These are phyloP conservation scores for Hirschioporus abietinus DNA, from an alignment of 768 basidiomycete genomes.

Conservation along the genomic window DNA sequence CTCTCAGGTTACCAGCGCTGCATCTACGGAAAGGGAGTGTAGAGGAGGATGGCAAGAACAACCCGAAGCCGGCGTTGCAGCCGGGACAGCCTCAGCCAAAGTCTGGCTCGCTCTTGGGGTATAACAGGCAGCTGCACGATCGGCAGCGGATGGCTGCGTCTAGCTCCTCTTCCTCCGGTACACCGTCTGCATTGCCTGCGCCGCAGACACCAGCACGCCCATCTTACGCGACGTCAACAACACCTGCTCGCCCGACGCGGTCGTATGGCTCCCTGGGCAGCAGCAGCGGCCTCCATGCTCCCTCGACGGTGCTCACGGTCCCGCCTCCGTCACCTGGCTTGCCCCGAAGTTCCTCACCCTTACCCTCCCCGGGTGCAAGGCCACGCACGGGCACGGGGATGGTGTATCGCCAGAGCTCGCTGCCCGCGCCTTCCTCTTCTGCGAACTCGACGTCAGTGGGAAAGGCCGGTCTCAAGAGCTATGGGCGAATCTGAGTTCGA, in stretches of 20 bases:
- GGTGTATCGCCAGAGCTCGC: constrained; percentile 43
- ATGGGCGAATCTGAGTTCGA: not conserved
- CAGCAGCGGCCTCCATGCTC: not conserved
- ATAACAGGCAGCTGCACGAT: constrained; percentile 31
- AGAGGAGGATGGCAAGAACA: too few relatives aligned
- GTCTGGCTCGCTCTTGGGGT: constrained; percentile 22
- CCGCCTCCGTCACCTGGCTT: not conserved
- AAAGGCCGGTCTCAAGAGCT: not conserved
- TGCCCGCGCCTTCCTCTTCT: constrained; percentile 1
- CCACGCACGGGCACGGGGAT: constrained; percentile 69
- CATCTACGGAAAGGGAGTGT: not conserved
- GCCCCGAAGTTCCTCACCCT: constrained; percentile 13
- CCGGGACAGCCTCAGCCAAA: constrained; percentile 21
- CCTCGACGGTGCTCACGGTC: not conserved
- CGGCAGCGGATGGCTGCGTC: constrained; percentile 24
- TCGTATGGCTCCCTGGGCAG: constrained; percentile 3
- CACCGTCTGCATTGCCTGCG: constrained; percentile 5
- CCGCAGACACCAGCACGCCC: constrained; percentile 6
- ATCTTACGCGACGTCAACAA: constrained; percentile 5
- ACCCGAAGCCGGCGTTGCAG: constrained; percentile 13
- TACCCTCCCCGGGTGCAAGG: constrained; percentile 30
- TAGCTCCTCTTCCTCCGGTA: not conserved
- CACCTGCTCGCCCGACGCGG: constrained; percentile 8
- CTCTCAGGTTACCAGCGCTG: constrained; percentile 28
- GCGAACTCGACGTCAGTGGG: too few relatives aligned